Conservation (phyloP, 768 basidiomycete species). For the Agrocybe chaxingu region DNA sequence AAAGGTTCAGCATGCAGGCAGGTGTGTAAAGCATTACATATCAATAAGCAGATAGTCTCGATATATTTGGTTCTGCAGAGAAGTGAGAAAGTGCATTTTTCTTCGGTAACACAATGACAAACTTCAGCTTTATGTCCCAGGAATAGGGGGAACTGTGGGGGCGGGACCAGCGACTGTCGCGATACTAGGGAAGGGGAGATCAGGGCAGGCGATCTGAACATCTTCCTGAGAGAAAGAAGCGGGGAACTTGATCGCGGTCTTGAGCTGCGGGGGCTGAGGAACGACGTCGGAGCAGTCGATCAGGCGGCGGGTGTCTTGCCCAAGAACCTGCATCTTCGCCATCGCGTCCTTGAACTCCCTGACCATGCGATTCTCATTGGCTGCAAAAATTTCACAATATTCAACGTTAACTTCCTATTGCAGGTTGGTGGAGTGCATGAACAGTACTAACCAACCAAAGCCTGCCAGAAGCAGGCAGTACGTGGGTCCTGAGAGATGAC, state of each 20-base stretch:
- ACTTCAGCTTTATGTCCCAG: not conserved
- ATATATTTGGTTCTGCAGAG: too few species aligned
- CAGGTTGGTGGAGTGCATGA: not conserved
- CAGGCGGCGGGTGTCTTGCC: slow-evolving; percentile 23
- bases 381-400: not conserved
- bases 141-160: slow-evolving; percentile 16
- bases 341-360: slow-evolving; percentile 27
- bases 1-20: too few species aligned
- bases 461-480: slow-evolving; percentile 24
- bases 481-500: slow-evolving; percentile 19
- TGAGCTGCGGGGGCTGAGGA: slow-evolving; percentile 15
- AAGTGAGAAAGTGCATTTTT: too few species aligned
- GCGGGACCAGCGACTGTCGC: slow-evolving; percentile 19
- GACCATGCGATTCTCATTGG: slow-evolving; percentile 23
- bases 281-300: slow-evolving; percentile 35
- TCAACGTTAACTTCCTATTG: not conserved
- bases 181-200: slow-evolving; percentile 14
- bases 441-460: slow-evolving; percentile 12
- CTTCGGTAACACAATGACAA: not conserved
- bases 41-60: too few species aligned
- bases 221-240: not conserved
- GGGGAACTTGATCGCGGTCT: slow-evolving; percentile 20
- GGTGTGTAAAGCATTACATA: too few species aligned
- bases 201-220: slow-evolving; percentile 8
- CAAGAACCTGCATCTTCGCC: slow-evolving; percentile 31